Evolutionary conservation across 169 alveolate genomes (phyloP).

Genomic region (Plasmodium coatneyi): DNA sequence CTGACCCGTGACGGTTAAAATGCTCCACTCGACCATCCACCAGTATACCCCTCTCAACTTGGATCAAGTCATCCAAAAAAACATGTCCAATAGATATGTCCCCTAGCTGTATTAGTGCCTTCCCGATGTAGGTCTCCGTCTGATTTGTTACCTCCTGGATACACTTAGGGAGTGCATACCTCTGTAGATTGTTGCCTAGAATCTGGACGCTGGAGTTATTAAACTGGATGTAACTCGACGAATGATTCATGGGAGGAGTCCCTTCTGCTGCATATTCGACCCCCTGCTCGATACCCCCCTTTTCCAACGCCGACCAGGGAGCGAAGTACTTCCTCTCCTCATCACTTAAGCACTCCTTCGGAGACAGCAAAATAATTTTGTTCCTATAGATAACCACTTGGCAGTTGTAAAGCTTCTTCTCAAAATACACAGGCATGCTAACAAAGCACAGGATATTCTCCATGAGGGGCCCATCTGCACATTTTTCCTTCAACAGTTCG

Average conservation of each 20-base stretch:
- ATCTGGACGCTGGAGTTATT: neutral
- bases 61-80: constrained; percentile 52
- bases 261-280: neutral
- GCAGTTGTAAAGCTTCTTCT: constrained; percentile 40
- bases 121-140: constrained; percentile 70
- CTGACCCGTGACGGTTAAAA: neutral
- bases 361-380: constrained; percentile 53
- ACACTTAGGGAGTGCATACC: constrained; percentile 20
- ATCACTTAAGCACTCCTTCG: constrained; percentile 40
- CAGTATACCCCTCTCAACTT: neutral
- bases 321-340: constrained; percentile 28
- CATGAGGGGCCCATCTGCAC: constrained; percentile 1
- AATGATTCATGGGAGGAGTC: neutral
- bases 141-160: constrained; percentile 52
- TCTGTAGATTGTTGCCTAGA: neutral
- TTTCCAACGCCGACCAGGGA: neutral
- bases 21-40: neutral
- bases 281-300: neutral
- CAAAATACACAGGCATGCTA: constrained; percentile 73
- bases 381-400: constrained; percentile 39
- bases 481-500: constrained; percentile 44
- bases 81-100: neutral
- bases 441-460: constrained; percentile 57
- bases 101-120: neutral
- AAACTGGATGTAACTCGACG: neutral